These are phyloP conservation scores for Physcomitrium patens DNA, from an alignment of 225 moss, liverwort and hornwort genomes.

Conservation along the genomic window DNA sequence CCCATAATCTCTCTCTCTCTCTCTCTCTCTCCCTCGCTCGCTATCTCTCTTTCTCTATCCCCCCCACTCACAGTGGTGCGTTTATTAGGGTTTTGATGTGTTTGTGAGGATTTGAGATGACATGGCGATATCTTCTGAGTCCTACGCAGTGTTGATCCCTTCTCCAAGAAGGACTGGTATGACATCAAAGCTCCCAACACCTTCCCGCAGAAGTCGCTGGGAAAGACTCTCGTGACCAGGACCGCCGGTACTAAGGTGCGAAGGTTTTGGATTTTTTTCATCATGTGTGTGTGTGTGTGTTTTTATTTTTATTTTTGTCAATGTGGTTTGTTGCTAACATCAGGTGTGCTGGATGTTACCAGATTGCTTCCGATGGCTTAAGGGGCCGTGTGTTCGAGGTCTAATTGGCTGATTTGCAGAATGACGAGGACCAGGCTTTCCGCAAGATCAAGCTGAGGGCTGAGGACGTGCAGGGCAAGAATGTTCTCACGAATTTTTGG, in stretches of 20 bases:
- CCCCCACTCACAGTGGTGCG: neutral
- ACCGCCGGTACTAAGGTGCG: constrained; percentile 52
- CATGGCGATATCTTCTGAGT: neutral
- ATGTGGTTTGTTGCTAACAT: neutral
- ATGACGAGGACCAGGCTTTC: constrained; percentile 72
- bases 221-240: constrained; percentile 73
- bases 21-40: no score
- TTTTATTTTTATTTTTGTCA: neutral
- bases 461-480: constrained; percentile 69
- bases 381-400: constrained; percentile 76
- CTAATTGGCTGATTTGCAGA: constrained; percentile 67
- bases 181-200: constrained; percentile 53
- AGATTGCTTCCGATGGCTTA: constrained; percentile 79
- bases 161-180: constrained; percentile 54
- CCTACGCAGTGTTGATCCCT: constrained; percentile 40
- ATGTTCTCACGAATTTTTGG: constrained; percentile 75
- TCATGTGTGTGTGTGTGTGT: no score
- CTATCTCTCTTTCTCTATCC: no score
- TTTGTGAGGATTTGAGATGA: neutral
- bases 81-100: neutral
- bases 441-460: constrained; percentile 77
- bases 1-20: neutral
- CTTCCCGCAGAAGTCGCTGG: constrained; percentile 68
- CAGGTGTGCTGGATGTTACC: neutral
- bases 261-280: constrained; percentile 34